Evolutionary conservation across 495 filamentous ascomycete species (phyloP), one percentile per base, ranked within the genome.

Genomic region (Talaromyces trachyspermus): DNA sequence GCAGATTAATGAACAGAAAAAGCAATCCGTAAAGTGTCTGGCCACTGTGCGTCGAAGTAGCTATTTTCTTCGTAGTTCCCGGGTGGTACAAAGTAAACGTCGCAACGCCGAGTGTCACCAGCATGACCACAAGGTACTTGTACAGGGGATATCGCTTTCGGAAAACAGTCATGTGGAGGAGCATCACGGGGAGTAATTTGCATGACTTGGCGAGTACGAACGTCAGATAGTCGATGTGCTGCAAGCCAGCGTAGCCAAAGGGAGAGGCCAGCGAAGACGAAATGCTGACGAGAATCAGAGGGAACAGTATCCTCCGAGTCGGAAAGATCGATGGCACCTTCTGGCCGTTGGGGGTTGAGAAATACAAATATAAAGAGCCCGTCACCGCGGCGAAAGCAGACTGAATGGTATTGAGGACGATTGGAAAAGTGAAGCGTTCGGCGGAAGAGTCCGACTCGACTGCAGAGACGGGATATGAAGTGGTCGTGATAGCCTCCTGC

Each of bases 101-200:
- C 6, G 92, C 90, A 5, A 98, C 92, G 43, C 92, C 92, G 11
- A 81, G 75, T 1, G 94, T 96, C 12, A 98, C 94, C 47, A 89
- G 73, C 1, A 84, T 75, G 3, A 98, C 90, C 43, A 98, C 92
- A 14, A 84, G 71, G 69, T 98, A 98, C 70, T 98, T 98, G 71
- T 96, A 97, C 25, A 96, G 68, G 8, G 94, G 92, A 63, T 95
- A 97, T 27, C 79, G 71, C 57, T 85, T 86, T 30, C 85, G 84
- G 75, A 96, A 98, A 22, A 98, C 65, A 14, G 89, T 90, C 58
- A 97, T 73, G 66, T 97, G 91, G 37, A 98, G 78, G 57, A 90
- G 82, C 92, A 98, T 97, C 54, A 98, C 91, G 3, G 92, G 92
- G 8, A 98, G 82, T 14, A 98, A 77, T 66, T 98, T 98, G 84